Evolutionary conservation across 306 rosid species (phyloP).

Genomic region (Cucurbita ficifolia): DNA sequence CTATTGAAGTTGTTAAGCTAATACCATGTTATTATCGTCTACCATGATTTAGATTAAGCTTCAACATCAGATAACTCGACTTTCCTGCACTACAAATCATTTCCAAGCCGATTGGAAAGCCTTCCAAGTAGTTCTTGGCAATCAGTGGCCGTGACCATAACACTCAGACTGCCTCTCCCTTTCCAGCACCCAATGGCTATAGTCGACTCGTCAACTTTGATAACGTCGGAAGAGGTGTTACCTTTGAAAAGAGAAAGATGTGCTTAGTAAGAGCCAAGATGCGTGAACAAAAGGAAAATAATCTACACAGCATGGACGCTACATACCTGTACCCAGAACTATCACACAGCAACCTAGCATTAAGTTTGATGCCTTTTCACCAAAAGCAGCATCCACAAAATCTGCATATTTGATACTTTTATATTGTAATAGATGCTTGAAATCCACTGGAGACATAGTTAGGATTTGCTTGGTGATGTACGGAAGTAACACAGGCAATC

Average conservation of each 20-base stretch:
- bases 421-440: constrained; percentile 66
- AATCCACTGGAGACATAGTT: constrained; percentile 49
- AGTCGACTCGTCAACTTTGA: constrained; percentile 55
- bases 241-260: constrained; percentile 26
- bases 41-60: constrained; percentile 14
- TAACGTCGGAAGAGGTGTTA: constrained; percentile 13
- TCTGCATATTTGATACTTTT: constrained; percentile 69
- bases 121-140: constrained; percentile 84
- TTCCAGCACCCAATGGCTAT: constrained; percentile 99
- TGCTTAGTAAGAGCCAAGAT: background rate
- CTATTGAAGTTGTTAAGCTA: background rate
- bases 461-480: constrained; percentile 67
- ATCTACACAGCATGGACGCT: background rate
- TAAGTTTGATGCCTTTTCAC: constrained; percentile 49
- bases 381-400: constrained; percentile 61
- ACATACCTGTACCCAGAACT: constrained; percentile 51
- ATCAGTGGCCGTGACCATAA: constrained; percentile 76
- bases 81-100: constrained; percentile 10
- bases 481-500: constrained; percentile 81
- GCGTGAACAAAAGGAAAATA: background rate
- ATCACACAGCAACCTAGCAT: constrained; percentile 83
- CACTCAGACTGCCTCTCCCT: constrained; percentile 68
- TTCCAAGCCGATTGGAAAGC: constrained; percentile 37
- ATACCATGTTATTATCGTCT: background rate
- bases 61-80: constrained; percentile 10